Evolutionary conservation across 805 yeast species (phyloP).

Genomic region (Tetrapisispora fleetii): DNA sequence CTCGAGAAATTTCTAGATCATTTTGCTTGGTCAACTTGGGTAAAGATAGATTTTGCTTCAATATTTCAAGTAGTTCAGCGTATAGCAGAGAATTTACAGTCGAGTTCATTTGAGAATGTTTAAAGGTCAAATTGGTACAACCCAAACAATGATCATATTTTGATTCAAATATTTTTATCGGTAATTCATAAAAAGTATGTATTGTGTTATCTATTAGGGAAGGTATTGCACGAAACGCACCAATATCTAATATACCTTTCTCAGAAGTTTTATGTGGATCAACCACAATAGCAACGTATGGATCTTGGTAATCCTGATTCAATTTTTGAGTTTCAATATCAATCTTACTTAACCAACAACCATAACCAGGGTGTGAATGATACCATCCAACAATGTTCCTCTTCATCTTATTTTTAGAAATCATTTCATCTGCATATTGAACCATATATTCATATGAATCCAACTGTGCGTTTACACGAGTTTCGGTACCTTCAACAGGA

Average conservation of each 20-base stretch:
- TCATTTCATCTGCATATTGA: constrained; percentile 49
- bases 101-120: constrained; percentile 5
- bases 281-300: constrained; percentile 78
- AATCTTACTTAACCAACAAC: constrained; percentile 90
- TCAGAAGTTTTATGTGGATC: constrained; percentile 66
- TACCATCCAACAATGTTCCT: constrained; percentile 88
- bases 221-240: constrained; percentile 73
- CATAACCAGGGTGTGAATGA: constrained; percentile 97
- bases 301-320: constrained; percentile 85
- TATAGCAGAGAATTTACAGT: constrained; percentile 8
- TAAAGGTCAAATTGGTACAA: constrained; percentile 5
- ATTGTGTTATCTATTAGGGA: constrained; percentile 21
- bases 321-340: constrained; percentile 83
- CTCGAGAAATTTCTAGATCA: neutral
- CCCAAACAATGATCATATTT: constrained; percentile 11
- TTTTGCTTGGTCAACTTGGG: constrained; percentile 6
- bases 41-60: constrained; percentile 17
- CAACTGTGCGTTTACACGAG: constrained; percentile 86
- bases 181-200: constrained; percentile 14
- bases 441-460: constrained; percentile 97
- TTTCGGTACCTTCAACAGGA: constrained; percentile 95
- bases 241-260: constrained; percentile 66
- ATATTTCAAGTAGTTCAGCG: constrained; percentile 16
- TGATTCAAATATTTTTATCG: constrained; percentile 14
- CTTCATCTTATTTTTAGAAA: constrained; percentile 32